Evolutionary conservation across 306 rosid genomes (phyloP), one percentile per base, ranked within the genome.

Genomic region (Cicer cuneatum): DNA sequence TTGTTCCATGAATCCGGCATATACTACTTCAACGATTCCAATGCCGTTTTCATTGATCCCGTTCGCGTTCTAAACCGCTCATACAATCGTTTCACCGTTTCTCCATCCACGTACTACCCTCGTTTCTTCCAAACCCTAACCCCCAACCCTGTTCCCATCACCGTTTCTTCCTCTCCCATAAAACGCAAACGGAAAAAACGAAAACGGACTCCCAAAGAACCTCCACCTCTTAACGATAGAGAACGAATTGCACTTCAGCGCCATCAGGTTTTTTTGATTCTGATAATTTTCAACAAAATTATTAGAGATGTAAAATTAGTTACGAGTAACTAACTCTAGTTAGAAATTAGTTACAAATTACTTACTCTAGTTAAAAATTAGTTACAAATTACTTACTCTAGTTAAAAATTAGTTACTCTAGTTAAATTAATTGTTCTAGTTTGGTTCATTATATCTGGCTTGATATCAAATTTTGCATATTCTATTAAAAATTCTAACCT

Each of bases 211-310:
- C 80, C 49, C 19, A 78, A 70, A 78, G 69, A 83, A 37, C 80
- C 83, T 16, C 86, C 43, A 48, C 12, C 86, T 70, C 73, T 91
- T 45, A 91, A 91, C 75, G 93, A 89, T 5, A 84, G 94, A 81
- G 97, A 93, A 62, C 85, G n/a, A 60, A 81, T 80, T 7, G 94
- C 94, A 13, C 87, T 88, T 15, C 90, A 75, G 47, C 94, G 98
- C 14, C 96, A 93, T 60, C 93, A 79, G 91, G 97, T 88, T 59
- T 58, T 46, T 29, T 33, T 0, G 0, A 33, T 58, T 58, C 33
- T 58, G 0, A 29, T 35, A 0, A 24, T 58, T 58, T 3, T 58
- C 5, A 29, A 24, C 19, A 2, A 58, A 57, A 21, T 24, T 29
- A 29, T 29, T 29, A 29, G 5, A 29, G 35, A 2, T 29, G 5